Evolutionary conservation across 2,329 filamentous ascomycete species (phyloP).

Genomic region (Aureobasidium musti): DNA sequence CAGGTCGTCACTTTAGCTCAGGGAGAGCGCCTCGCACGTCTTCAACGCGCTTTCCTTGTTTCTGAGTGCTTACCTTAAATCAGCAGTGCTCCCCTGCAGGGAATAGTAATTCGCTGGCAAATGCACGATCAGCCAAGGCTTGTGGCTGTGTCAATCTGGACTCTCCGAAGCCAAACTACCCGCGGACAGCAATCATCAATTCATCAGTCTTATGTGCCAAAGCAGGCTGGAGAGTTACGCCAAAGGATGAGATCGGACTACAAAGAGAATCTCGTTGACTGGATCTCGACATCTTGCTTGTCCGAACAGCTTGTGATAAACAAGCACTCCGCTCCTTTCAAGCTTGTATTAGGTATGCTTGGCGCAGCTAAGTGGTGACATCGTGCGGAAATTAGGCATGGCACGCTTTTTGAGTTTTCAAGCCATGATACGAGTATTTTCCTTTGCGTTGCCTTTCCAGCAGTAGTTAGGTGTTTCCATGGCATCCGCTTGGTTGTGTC

Average conservation of each 20-base stretch:
- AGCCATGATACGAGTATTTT: not conserved
- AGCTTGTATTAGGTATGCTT: constrained; percentile 15
- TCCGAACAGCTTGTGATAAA: not conserved
- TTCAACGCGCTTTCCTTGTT: constrained; percentile 14
- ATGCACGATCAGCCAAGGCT: constrained; percentile 22
- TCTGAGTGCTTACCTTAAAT: not conserved
- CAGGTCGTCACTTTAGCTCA: not conserved
- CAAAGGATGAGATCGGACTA: not conserved
- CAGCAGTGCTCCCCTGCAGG: not conserved
- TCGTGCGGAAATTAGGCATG: constrained; percentile 15
- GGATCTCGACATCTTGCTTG: not conserved
- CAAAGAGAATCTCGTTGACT: not conserved
- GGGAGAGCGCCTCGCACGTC: constrained; percentile 23
- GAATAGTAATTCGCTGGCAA: constrained; percentile 8
- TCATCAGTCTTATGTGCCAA: not conserved
- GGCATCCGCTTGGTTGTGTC: not conserved
- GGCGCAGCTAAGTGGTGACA: constrained; percentile 11
- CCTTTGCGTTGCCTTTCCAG: not conserved
- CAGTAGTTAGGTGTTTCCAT: not conserved
- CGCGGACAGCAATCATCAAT: not conserved
- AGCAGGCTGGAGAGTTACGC: not conserved
- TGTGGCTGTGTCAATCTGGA: constrained; percentile 20
- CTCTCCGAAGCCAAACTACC: not conserved
- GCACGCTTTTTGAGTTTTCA: not conserved
- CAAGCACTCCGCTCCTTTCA: constrained; percentile 6